Evolutionary conservation across 805 yeast genomes (phyloP), one percentile per base, ranked within the genome.

Genomic region (Candida broadrunensis): DNA sequence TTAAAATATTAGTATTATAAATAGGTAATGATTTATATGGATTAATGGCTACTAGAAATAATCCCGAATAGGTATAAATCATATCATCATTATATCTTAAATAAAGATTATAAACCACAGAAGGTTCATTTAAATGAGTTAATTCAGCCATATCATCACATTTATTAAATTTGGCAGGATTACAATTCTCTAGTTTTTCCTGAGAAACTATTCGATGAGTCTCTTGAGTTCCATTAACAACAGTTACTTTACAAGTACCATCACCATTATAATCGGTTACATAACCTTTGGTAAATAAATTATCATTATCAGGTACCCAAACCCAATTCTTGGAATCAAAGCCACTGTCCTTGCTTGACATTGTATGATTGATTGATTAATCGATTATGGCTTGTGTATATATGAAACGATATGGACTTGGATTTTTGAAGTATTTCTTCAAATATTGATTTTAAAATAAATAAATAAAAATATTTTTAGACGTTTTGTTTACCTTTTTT

Each of bases 71-170:
- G 0, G 99, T 93, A 65, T 91, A 88, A 37, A 93, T 90, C 54
- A 77, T 56, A 58, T 88, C 95, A 47, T 82, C 83, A 44, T 67
- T 60, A 62, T 90, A 93, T 52, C 99, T 76, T 37, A 82, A 66
- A 50, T 81, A 78, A 46, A 93, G 63, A 58, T 93, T 93, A 63
- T 88, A 75, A 8, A 93, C 77, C n/a, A 93, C 98, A 0, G 96
- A 85, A 0, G 99, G 96, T 58, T 93, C 99, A 60, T 91, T 93
- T 46, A 93, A 71, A 61, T 83, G 88, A 0, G 99, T 93, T 47
- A 93, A 72, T 51, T 90, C 96, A 0, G 98, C 98, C 90, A 93
- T 88, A 55, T 93, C 97, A 50, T 85, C 81, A 45, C 95, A 91
- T 52, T 81, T 84, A 61, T 93, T 95, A 61, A 93, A 93, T 50